These are phyloP conservation scores for Penicillium sp. DNA, from an alignment of 2,329 filamentous ascomycete genomes.

Conservation along the genomic window DNA sequence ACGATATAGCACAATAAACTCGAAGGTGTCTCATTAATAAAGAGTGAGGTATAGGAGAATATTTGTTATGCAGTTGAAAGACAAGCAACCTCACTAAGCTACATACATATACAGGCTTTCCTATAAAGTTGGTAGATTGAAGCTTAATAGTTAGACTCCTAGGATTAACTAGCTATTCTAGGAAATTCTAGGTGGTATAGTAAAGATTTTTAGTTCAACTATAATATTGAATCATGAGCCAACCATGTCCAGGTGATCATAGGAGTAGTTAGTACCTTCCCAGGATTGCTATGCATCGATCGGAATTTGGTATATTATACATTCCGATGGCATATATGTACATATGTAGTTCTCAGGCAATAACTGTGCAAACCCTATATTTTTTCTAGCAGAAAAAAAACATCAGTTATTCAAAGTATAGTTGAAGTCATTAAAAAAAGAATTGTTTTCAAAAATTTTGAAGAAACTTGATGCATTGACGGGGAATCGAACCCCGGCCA, in stretches of 20 bases:
- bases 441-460: background rate
- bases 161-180: no score
- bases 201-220: no score
- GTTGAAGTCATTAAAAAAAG: no score
- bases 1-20: background rate
- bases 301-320: no score
- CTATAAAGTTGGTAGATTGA: background rate
- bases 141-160: background rate
- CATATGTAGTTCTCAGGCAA: no score
- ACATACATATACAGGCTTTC: no score
- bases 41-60: background rate
- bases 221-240: no score
- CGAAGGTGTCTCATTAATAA: background rate
- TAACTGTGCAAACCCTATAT: background rate
- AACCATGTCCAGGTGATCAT: background rate
- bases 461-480: background rate
- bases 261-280: background rate
- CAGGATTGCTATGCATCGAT: background rate
- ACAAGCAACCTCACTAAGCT: no score
- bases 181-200: no score
- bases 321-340: no score
- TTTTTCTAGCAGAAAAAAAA: background rate
- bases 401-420: no score
- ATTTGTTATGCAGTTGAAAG: background rate
- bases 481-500: constrained; percentile 10